Percentiles rank a stretch among this genome's conserved stretches.
Conservation (phyloP, 148 eudicot species). For the Pouteria glomerata region DNA sequence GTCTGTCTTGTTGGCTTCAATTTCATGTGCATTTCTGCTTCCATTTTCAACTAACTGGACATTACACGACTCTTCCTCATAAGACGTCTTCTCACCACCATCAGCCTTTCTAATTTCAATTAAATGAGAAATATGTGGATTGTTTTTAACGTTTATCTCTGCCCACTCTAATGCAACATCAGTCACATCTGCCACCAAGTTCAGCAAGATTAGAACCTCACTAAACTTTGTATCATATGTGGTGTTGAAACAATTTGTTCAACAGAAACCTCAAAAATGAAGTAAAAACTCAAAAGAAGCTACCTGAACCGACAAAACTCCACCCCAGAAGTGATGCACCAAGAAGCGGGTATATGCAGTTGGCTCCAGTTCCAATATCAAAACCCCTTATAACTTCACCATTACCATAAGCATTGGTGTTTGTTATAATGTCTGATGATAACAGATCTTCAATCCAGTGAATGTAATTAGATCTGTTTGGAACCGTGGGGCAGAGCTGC, state of each 20-base stretch:
- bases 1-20: constrained; percentile 11
- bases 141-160: constrained; percentile 61
- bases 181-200: constrained; percentile 58
- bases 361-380: constrained; percentile 96
- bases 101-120: constrained; percentile 74
- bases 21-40: constrained; percentile 15
- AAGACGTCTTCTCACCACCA: constrained; percentile 9
- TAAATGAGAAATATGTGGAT: constrained; percentile 66
- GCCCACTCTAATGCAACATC: constrained; percentile 95
- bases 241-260: constrained; percentile 3
- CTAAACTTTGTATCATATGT: neutral
- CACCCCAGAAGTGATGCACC: constrained; percentile 89
- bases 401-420: constrained; percentile 22
- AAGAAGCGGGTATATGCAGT: constrained; percentile 94
- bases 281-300: neutral
- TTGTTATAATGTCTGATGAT: constrained; percentile 59
- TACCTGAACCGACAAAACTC: constrained; percentile 94
- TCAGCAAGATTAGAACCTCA: constrained; percentile 1
- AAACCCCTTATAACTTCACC: constrained; percentile 58
- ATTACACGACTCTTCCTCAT: constrained; percentile 16
- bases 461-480: constrained; percentile 92
- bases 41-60: neutral
- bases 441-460: constrained; percentile 95
- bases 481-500: constrained; percentile 96
- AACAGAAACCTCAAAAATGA: neutral